Percentiles rank a stretch among this genome's conserved stretches.
These are phyloP conservation scores for Parasitella parasitica DNA, from an alignment of 371 early-diverging fungal species.

Conservation along the genomic window DNA sequence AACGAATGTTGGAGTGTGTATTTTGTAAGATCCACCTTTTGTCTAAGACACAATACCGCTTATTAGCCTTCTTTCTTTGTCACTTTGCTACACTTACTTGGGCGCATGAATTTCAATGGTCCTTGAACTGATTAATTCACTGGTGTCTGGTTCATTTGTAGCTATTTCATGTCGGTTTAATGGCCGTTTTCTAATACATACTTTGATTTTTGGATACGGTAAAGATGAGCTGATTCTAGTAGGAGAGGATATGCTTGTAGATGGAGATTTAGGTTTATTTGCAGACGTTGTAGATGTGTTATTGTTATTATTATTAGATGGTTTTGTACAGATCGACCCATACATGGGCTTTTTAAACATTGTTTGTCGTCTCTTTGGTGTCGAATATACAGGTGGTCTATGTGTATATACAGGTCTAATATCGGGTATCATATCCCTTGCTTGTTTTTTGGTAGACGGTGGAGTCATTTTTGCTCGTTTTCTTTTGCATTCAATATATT, in stretches of 20 bases:
- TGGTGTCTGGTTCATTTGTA: constrained; percentile 79
- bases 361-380: background rate
- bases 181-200: constrained; percentile 96
- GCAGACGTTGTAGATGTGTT: background rate
- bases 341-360: background rate
- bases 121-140: constrained; percentile 60
- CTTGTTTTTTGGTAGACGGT: background rate
- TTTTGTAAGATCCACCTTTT: constrained; percentile 92
- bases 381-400: background rate
- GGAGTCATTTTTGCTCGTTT: background rate
- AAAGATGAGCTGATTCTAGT: background rate
- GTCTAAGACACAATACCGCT: constrained; percentile 47
- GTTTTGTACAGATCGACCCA: background rate
- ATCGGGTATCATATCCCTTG: background rate
- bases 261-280: background rate
- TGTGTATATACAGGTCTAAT: background rate
- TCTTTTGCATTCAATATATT: background rate
- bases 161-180: constrained; percentile 79
- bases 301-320: background rate
- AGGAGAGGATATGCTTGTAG: background rate
- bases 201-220: constrained; percentile 66
- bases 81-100: background rate
- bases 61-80: background rate
- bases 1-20: constrained; percentile 94
- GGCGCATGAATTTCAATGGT: constrained; percentile 86